Percentiles rank a stretch among this genome's conserved stretches.
These are phyloP conservation scores for Podospora comata DNA, from an alignment of 495 filamentous ascomycete genomes.

Conservation along the genomic window DNA sequence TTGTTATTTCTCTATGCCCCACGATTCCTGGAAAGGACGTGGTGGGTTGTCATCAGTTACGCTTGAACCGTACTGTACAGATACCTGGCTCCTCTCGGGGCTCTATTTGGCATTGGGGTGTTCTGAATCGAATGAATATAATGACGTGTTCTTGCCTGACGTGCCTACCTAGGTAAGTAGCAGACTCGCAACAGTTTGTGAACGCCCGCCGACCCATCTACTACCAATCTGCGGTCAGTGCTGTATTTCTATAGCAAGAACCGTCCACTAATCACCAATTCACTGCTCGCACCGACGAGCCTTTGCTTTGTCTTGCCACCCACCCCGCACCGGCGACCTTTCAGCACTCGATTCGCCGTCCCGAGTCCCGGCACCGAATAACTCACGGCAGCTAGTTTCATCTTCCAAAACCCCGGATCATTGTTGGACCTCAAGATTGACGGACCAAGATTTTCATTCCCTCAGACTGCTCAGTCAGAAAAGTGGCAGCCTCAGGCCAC, in stretches of 20 bases:
- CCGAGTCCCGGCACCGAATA: too few species aligned
- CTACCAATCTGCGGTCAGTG: too few species aligned
- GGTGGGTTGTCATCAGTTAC: slow-evolving; percentile 8
- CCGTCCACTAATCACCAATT: too few species aligned
- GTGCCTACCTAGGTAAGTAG: not conserved
- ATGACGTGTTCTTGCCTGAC: not conserved
- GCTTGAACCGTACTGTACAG: slow-evolving; percentile 9
- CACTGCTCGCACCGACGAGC: not conserved
- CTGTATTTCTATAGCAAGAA: not conserved
- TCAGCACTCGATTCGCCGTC: not conserved
- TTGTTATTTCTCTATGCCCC: slow-evolving; percentile 6
- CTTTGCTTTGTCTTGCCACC: not conserved
- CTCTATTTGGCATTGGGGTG: not conserved
- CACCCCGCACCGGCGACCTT: not conserved
- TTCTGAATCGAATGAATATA: not conserved
- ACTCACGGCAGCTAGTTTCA: not conserved
- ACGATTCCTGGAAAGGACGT: slow-evolving; percentile 8
- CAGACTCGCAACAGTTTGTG: too few species aligned
- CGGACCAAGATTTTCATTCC: not conserved
- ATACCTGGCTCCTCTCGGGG: slow-evolving; percentile 2
- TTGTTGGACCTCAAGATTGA: not conserved
- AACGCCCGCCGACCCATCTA: too few species aligned
- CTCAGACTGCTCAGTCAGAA: not conserved
- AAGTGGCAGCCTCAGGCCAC: slow-evolving; percentile 15
- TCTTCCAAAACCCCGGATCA: not conserved